Base-by-base conservation (phyloP, 805 yeast genomes). In the Kluyveromyces wickerhamii region DNA sequence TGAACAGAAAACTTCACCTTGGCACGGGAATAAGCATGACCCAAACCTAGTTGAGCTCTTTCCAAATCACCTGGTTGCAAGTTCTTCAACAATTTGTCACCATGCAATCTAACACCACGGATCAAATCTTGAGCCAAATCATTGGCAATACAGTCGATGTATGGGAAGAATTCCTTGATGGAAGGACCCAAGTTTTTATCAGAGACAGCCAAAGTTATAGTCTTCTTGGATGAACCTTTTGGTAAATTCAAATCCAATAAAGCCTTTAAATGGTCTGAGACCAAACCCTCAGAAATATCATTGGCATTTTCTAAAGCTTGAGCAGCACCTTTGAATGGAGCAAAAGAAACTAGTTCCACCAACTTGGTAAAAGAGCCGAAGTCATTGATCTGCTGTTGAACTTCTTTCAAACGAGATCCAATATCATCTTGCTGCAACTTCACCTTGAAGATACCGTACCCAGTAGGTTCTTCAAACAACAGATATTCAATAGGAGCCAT, bases 291-390 rank as follows among this genome's bases (percentile, higher is more conserved):
- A 47, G 95, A 84, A 51, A 92, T 82, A 59, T 92, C 97, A 59
- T 92, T 92, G 49, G 97, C 96, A 59, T 92, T 92, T 65, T 89
- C 97, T 55, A 92, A 75, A 41, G 98, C 98, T 65, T 92, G 97
- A 35, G 98, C 97, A 42, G 98, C 98, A 54, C 96, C 96, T 66
- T 92, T 88, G 74, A 92, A 92, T 33, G 98, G 98, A 41, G 96
- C 95, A 66, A 92, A 92, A 11, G 95, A 83, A 18, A 85, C 94
- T 38, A 92, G 74, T 64, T 88, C 95, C 49, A 92, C 79, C 70
- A 89, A 70, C 67, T 92, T 92, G 52, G 95, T 83, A 60, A 92
- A 88, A 58, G 77, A 72, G 43, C 79, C 79, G 47, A 92, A 74
- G 54, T 92, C 97, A 49, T 72, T 78, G 41, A 86, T 72, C 40